Conservation (phyloP, 208 protist genomes). For the Wallacemonas sp. region DNA sequence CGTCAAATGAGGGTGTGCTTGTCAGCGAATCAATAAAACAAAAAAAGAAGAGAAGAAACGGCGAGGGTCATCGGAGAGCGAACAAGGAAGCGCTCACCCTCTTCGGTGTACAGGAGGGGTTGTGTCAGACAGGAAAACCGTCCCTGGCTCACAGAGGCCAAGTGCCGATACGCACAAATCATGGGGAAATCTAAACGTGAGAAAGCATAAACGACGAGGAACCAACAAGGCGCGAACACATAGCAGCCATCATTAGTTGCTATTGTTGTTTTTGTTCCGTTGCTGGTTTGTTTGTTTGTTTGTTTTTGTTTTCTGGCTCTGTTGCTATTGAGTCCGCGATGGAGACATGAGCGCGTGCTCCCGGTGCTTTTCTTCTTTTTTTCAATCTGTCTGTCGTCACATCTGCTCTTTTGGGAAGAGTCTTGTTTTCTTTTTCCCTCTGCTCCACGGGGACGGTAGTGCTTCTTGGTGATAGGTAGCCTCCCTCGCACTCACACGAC, state of each 20-base stretch:
- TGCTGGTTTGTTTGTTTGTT: too few relatives aligned
- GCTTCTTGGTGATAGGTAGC: too few relatives aligned
- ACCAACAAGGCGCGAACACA: slow-evolving; percentile 11
- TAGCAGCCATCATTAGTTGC: too few relatives aligned
- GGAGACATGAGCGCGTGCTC: too few relatives aligned
- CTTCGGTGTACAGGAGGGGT: slow-evolving; percentile 10
- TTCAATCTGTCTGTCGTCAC: neutral
- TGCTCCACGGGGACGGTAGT: neutral
- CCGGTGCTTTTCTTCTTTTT: neutral
- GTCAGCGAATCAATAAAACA: neutral
- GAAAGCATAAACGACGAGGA: slow-evolving; percentile 6
- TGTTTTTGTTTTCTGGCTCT: too few relatives aligned
- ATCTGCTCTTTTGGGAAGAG: neutral
- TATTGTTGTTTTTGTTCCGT: neutral
- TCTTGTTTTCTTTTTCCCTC: neutral
- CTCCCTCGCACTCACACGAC: too few relatives aligned
- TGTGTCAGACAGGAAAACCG: too few relatives aligned
- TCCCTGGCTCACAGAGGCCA: too few relatives aligned
- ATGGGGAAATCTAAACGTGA: slow-evolving; percentile 16
- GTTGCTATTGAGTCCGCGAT: too few relatives aligned
- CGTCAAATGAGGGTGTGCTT: neutral
- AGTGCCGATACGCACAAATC: too few relatives aligned
- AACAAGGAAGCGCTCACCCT: too few relatives aligned
- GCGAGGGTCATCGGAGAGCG: too few relatives aligned
- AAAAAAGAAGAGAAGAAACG: slow-evolving; percentile 14